Evolutionary conservation across 345 rosid genomes (phyloP).

Genomic region (Boechera divaricarpa): DNA sequence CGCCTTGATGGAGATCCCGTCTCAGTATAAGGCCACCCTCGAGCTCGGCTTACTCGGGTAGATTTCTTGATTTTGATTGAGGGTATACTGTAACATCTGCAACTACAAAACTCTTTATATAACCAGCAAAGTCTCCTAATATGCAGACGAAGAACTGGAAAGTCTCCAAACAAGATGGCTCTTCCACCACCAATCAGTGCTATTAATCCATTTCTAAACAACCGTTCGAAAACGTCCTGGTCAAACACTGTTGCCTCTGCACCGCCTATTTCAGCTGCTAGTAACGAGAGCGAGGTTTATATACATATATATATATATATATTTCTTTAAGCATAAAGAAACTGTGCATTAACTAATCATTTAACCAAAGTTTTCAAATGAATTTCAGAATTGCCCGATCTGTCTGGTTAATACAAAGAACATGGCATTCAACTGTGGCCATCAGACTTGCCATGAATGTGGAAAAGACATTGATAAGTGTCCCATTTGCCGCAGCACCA

Average conservation of each 20-base stretch:
- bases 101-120: background rate
- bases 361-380: background rate
- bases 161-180: constrained; percentile 57
- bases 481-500: constrained; percentile 73
- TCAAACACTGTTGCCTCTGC: constrained; percentile 44
- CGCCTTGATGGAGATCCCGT: constrained; percentile 88
- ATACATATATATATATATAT: background rate
- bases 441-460: constrained; percentile 81
- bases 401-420: constrained; percentile 65
- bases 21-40: constrained; percentile 78
- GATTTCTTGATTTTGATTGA: background rate
- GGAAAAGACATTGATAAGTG: constrained; percentile 69
- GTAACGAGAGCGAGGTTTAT: constrained; percentile 60
- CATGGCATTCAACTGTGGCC: constrained; percentile 92
- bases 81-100: background rate
- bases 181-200: constrained; percentile 69
- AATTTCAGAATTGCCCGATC: constrained; percentile 69
- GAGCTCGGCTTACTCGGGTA: constrained; percentile 85
- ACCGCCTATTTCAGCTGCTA: constrained; percentile 44
- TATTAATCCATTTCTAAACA: constrained; percentile 43
- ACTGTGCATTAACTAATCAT: background rate
- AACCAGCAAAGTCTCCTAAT: constrained; percentile 8
- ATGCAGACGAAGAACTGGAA: constrained; percentile 52
- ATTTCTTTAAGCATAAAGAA: background rate
- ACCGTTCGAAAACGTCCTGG: constrained; percentile 46